Evolutionary conservation across 345 rosid genomes (phyloP), one percentile per base, ranked within the genome.

Genomic region (Barbarea vulgaris): DNA sequence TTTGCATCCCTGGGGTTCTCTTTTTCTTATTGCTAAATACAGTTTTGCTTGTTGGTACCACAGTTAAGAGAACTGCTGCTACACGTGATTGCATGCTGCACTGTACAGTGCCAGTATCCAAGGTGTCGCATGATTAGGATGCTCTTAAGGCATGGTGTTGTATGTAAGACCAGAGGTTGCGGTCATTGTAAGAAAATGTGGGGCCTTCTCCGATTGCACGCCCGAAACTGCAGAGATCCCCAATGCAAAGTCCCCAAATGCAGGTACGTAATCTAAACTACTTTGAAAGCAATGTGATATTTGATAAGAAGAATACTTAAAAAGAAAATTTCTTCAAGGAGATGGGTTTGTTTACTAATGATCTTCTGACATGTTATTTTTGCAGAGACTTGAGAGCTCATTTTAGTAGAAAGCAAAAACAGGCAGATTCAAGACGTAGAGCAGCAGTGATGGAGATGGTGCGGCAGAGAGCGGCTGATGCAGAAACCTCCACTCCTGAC

Each of bases 391-490:
- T 95, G 42, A 89, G 85, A 84, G 97, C 89, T 70, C 96, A 87
- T 86, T 75, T 87, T 83, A 87, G 98, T 83, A 86, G 97, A 84
- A 84, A 89, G 68, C 97, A 92, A 80, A 96, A 90, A 81, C 97
- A 95, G 84, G 89, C 98, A 25, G 99, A 88, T 84, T 87, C 98
- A 50, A 83, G 97, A 71, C 89, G 99, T 37, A 87, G 99, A 85
- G 98, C 97, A 54, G 98, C 99, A 62, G 98, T 95, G 76, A 95
- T 86, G 96, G 98, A 95, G 88, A 95, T 95, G 99, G 90, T 95
- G 96, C 85, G 98, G 62, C 97, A 90, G 85, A 87, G 98, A 86
- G 94, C 97, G 34, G 93, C 93, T 14, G 99, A 95, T 83, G 93
- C 90, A 82, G 84, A 83, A 80, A 83, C 94, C 67, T 90, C 89